These are phyloP conservation scores for Cercospora sesami DNA, from an alignment of 2,329 filamentous ascomycete genomes.

Conservation along the genomic window DNA sequence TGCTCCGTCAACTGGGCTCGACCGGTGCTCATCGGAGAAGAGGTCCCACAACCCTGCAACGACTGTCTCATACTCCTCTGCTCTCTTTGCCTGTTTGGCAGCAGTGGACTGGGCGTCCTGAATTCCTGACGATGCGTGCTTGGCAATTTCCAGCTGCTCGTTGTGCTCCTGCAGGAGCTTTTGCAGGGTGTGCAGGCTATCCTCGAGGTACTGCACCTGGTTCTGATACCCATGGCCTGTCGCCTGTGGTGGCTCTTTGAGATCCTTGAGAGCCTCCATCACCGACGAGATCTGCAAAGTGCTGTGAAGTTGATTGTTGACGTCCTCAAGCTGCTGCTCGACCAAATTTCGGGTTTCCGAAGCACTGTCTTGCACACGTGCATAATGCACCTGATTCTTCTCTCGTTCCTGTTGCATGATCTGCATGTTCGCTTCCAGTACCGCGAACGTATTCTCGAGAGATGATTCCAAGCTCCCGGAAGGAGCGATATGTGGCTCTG, in stretches of 20 bases:
- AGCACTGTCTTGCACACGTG: slow-evolving; percentile 29
- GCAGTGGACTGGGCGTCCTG: slow-evolving; percentile 30
- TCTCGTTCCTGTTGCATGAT: slow-evolving; percentile 33
- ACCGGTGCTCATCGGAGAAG: slow-evolving; percentile 44
- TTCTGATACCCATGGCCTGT: slow-evolving; percentile 61
- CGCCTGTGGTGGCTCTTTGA: slow-evolving; percentile 60
- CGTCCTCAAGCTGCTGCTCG: slow-evolving; percentile 35
- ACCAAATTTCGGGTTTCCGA: slow-evolving; percentile 31
- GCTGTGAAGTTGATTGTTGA: slow-evolving; percentile 38
- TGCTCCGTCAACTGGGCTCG: slow-evolving; percentile 58
- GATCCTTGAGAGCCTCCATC: slow-evolving; percentile 53
- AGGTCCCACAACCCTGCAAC: slow-evolving; percentile 56
- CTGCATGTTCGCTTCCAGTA: slow-evolving; percentile 34
- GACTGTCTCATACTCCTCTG: slow-evolving; percentile 58
- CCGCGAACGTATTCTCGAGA: slow-evolving; percentile 31
- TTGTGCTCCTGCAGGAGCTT: slow-evolving; percentile 36
- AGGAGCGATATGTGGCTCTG: slow-evolving; percentile 26
- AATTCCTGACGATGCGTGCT: slow-evolving; percentile 24
- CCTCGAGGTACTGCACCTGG: slow-evolving; percentile 68
- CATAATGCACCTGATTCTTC: slow-evolving; percentile 30
- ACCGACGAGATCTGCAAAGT: slow-evolving; percentile 46
- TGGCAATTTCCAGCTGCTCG: slow-evolving; percentile 32
- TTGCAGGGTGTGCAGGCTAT: slow-evolving; percentile 51
- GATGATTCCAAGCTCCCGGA: slow-evolving; percentile 16
- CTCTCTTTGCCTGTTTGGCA: slow-evolving; percentile 39